Percentiles rank a stretch among this genome's conserved stretches.
Conservation (phyloP, 345 rosid species). For the Psidium friedrichsthalianum region DNA sequence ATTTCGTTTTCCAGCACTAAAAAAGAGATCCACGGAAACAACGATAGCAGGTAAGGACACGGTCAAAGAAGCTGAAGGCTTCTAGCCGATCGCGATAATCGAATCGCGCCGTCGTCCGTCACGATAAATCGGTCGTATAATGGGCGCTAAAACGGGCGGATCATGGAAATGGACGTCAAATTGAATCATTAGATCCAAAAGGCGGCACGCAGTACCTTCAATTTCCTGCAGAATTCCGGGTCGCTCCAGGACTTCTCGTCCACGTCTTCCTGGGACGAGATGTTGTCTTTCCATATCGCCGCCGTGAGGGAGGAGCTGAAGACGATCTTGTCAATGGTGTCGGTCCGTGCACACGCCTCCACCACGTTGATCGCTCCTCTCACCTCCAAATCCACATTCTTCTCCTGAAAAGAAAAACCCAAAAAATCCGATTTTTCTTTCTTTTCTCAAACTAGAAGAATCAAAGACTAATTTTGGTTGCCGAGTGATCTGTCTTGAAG, state of each 20-base stretch:
- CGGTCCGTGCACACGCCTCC: slow-evolving; percentile 84
- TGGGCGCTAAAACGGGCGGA: neutral
- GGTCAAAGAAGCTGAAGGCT: neutral
- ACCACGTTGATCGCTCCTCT: slow-evolving; percentile 79
- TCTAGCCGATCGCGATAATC: neutral
- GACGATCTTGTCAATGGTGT: slow-evolving; percentile 45
- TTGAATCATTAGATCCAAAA: neutral
- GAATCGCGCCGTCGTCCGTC: neutral
- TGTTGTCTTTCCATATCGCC: slow-evolving; percentile 72
- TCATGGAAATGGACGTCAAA: neutral
- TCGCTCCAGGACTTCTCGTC: slow-evolving; percentile 86
- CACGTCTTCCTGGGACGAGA: slow-evolving; percentile 40
- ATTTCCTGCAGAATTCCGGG: slow-evolving; percentile 51
- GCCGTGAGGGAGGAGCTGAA: slow-evolving; percentile 70
- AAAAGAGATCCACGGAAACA: neutral
- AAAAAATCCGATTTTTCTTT: neutral
- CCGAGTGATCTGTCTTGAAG: neutral
- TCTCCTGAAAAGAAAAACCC: slow-evolving; percentile 21
- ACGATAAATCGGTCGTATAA: neutral
- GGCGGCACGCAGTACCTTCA: slow-evolving; percentile 21
- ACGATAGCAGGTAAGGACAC: neutral
- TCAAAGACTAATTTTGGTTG: neutral
- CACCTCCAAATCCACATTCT: slow-evolving; percentile 54
- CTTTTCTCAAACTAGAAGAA: neutral
- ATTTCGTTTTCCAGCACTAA: neutral